Conservation (phyloP, 345 rosid genomes). For the Rhodamnia argentea region DNA sequence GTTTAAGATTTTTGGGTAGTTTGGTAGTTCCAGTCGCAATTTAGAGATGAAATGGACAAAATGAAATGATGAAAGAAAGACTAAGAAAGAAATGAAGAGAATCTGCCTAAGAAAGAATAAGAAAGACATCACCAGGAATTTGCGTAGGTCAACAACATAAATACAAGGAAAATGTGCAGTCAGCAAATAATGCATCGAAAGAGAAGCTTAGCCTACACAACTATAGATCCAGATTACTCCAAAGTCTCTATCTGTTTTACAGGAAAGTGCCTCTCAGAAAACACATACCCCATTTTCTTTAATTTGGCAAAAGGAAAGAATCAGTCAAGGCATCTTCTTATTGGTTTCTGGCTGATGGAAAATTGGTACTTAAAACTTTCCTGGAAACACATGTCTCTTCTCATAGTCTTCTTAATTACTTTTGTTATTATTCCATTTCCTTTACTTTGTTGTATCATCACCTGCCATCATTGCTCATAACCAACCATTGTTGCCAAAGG, state of each 20-base stretch:
- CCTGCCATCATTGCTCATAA: not conserved
- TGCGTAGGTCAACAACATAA: not conserved
- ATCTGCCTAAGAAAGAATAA: not conserved
- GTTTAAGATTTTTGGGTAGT: not conserved
- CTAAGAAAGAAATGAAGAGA: not conserved
- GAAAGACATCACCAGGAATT: not conserved
- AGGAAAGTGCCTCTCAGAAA: not conserved
- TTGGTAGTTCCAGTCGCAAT: not conserved
- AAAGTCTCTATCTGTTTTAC: not conserved
- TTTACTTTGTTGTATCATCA: not conserved
- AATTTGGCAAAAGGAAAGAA: not conserved
- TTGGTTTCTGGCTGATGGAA: not conserved
- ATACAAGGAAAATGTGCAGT: not conserved
- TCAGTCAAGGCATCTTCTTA: not conserved
- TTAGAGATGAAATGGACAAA: not conserved
- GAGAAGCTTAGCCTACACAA: not conserved
- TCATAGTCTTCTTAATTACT: not conserved
- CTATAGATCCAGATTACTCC: not conserved
- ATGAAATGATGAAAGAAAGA: not conserved
- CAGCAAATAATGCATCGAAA: not conserved
- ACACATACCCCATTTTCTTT: not conserved
- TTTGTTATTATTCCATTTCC: not conserved
- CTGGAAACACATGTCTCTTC: not conserved
- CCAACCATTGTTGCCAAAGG: not conserved
- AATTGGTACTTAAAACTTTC: not conserved